These are phyloP conservation scores for Mycena polygramma DNA, from an alignment of 768 basidiomycete genomes.

Conservation along the genomic window DNA sequence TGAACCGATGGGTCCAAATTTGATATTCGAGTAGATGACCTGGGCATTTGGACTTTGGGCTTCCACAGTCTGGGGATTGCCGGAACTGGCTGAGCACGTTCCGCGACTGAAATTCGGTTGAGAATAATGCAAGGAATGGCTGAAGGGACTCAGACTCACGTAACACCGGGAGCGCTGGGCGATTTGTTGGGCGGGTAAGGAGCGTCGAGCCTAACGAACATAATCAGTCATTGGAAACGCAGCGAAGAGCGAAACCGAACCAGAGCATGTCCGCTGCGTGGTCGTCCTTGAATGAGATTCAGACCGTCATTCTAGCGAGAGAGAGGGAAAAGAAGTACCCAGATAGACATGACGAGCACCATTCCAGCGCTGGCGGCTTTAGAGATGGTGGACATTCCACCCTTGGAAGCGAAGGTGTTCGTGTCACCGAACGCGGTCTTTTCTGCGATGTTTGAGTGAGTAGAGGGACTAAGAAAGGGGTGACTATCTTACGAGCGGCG, in stretches of 20 bases:
- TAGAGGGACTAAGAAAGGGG: neutral
- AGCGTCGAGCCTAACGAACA: slow-evolving; percentile 22
- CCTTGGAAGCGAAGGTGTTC: neutral
- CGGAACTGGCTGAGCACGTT: slow-evolving; percentile 13
- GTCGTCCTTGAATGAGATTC: neutral
- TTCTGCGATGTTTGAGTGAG: neutral
- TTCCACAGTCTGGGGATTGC: slow-evolving; percentile 11
- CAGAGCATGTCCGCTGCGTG: neutral
- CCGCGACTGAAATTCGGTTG: slow-evolving; percentile 25
- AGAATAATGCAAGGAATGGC: slow-evolving; percentile 3
- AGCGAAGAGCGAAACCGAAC: neutral
- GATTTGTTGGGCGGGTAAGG: slow-evolving; percentile 30
- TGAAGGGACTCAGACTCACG: slow-evolving; percentile 28
- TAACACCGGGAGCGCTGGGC: slow-evolving; percentile 27
- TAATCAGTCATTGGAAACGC: neutral
- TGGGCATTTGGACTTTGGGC: slow-evolving; percentile 18
- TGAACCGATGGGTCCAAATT: too few relatives aligned
- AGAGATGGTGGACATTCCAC: slow-evolving; percentile 2
- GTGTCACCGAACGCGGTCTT: neutral
- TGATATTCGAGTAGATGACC: slow-evolving; percentile 11
- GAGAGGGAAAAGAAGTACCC: neutral
- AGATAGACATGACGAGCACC: neutral
- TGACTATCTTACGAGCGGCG: slow-evolving; percentile 39
- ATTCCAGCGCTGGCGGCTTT: neutral
- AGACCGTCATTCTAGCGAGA: neutral